phyloP scores from a whole-genome alignment of 2,329 filamentous ascomycete species.

The Exophiala alcalophila region DNA sequence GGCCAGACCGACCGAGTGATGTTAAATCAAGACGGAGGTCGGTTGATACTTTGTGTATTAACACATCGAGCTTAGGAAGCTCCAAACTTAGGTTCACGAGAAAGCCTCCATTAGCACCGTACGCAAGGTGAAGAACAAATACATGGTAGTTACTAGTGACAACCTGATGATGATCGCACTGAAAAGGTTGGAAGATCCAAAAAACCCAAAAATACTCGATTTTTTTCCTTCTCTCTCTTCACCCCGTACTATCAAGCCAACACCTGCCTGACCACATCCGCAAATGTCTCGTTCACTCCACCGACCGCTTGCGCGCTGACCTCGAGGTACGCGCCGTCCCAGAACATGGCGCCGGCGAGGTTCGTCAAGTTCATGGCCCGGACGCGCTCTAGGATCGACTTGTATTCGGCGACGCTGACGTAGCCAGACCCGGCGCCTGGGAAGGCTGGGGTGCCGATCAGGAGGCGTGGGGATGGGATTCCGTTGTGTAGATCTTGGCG shows the following conservation, averaged over 20 bases:
- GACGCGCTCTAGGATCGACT: constrained; percentile 16
- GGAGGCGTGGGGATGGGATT: constrained; percentile 17
- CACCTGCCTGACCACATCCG: constrained; percentile 18
- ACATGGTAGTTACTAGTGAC: no score
- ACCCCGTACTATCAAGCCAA: constrained; percentile 6
- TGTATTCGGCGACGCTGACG: constrained; percentile 15
- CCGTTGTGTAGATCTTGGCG: constrained; percentile 17
- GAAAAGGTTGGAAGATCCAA: no score
- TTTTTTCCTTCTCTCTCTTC: neutral
- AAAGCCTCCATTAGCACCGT: no score
- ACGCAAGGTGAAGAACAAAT: no score
- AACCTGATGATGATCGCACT: no score
- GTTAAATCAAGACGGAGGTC: no score
- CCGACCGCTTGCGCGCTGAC: constrained; percentile 6
- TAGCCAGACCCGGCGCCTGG: constrained; percentile 12
- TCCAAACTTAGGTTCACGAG: no score
- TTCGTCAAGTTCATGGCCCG: constrained; percentile 19
- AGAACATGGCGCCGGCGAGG: constrained; percentile 26
- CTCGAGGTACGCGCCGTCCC: constrained; percentile 25
- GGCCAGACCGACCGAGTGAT: neutral
- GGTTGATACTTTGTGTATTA: no score
- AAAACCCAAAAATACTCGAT: no score
- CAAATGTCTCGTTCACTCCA: constrained; percentile 15
- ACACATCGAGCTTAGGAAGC: no score
- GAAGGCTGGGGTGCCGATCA: constrained; percentile 27